Percentiles rank a stretch among this genome's conserved stretches.
Evolutionary conservation across 805 yeast species (phyloP).

Genomic region (Scheffersomyces spartinae): DNA sequence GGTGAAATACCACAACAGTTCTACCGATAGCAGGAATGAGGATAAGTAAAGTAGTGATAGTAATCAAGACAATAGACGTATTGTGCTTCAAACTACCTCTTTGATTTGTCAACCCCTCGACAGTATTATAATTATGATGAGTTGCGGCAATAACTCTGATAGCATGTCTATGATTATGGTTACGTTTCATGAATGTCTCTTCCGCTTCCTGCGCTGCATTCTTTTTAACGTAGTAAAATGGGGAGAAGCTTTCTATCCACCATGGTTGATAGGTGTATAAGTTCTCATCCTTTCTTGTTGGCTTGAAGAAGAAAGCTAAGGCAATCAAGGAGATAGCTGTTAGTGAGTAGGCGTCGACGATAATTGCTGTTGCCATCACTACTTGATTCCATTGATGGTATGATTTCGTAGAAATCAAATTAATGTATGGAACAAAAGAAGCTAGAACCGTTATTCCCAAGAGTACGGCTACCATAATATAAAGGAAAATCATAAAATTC

Average conservation of each 20-base stretch:
- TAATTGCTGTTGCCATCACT: conserved; percentile 18
- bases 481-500: conserved; percentile 9
- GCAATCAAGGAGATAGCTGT: conserved; percentile 38
- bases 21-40: conserved; percentile 41
- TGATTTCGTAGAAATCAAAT: conserved; percentile 7
- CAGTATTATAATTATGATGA: conserved; percentile 25
- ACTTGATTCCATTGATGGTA: conserved; percentile 12
- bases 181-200: conserved; percentile 33
- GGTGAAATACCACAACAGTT: conserved; percentile 8
- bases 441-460: conserved; percentile 9
- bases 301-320: conserved; percentile 42
- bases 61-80: conserved; percentile 34
- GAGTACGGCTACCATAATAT: conserved; percentile 7
- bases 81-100: conserved; percentile 39
- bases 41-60: conserved; percentile 35
- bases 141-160: conserved; percentile 52
- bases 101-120: conserved; percentile 26
- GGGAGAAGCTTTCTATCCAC: conserved; percentile 61
- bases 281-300: conserved; percentile 38
- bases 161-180: conserved; percentile 37
- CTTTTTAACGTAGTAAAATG: conserved; percentile 47
- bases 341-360: conserved; percentile 35
- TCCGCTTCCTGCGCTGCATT: conserved; percentile 40
- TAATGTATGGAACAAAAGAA: conserved; percentile 9
- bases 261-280: conserved; percentile 60